Evolutionary conservation across 139 green algal genomes (phyloP), one percentile per base, ranked within the genome.

Genomic region (Micractinium sp.): DNA sequence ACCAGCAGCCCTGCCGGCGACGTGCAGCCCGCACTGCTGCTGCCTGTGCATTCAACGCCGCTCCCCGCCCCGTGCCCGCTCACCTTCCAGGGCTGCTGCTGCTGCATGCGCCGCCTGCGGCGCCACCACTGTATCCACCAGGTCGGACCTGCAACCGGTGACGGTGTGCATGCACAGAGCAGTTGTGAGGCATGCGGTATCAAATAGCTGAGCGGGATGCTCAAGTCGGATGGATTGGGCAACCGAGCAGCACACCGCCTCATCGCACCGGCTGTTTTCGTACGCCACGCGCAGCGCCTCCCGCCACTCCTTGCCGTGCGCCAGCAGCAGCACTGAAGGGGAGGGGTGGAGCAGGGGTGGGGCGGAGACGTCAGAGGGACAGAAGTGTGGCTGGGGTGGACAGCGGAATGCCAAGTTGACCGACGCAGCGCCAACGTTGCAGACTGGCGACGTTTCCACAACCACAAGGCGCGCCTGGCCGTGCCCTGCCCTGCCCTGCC

Each of bases 281-380:
- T 91, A 93, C 2, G 89, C 87, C 0, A 91, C 60, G 9, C 88
- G 67, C 74, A 93, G 60, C 31, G 92, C 90, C 71, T 95, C 92
- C 23, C 90, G 87, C 94, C 94, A 96, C 74, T 93, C 91, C 22
- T 92, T 90, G 3, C 90, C 94, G 35, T 89, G 76, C 27, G 94
- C 82, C 39, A 98, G 90, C 75, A 95, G 88, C 16, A 69, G 81
- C 31, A 98, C 95, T 23, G 88, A 93, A 19, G 91, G 16, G 29
- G 47, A 47, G 38, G 38, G 29, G 77, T 15, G 33, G 7, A 31
- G 15, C 22, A 77, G 7, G 67, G 9, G 47, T 5, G 47, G 47
- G 47, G 47, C 47, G 47, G 47, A 9, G 47, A 56, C 14, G 15
- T 16, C 14, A 12, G 20, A 71, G 63, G 20, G 63, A 25, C 63